Evolutionary conservation across 2,329 filamentous ascomycete species (phyloP), one percentile per base, ranked within the genome.

Genomic region (Pestalotiopsis sp.): DNA sequence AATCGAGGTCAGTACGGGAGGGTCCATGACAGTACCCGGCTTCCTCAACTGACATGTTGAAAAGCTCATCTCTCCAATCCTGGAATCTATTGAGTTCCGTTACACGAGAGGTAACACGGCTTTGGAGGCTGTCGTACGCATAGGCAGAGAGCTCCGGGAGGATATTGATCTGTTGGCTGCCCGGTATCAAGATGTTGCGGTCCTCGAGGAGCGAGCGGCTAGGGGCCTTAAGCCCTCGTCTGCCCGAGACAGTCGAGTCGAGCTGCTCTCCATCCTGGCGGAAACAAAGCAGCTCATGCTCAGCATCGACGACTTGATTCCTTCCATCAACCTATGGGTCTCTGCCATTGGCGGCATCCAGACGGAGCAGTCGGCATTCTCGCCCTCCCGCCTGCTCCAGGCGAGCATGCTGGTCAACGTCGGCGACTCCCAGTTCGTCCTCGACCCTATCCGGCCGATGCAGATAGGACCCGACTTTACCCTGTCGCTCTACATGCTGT

Each of bases 401-500:
- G 95, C 96, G 20, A 98, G 95, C 76, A 96, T 94, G 4, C 92
- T 98, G 72, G 85, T 98, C 63, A 97, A 92, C 36, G 88, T 94
- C 59, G 94, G 94, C 2, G 96, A 99, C 78, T 92, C 91, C 0
- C 92, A 94, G 71, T 98, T 96, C 79, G 88, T 89, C 2, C 85
- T 90, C 71, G 84, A 88, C 55, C 87, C 91, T 5, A 85, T 82
- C 0, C 81, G 84, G 11, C 86, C 91, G 0, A 90, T 93, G 60
- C 94, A 98, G 76, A 92, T 98, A 69, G 96, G 96, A 0, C 94
- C 95, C 0, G 89, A 91, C 0, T 98, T 98, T 75, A 92, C 89
- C 0, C 80, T 98, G 7, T 97, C 95, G 0, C 83, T 98, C 73
- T 99, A 98, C 79, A 98, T 98, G 94, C 87, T 98, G 0, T 99